Evolutionary conservation across 2,329 filamentous ascomycete genomes (phyloP).

Genomic region (Pseudocercospora ulei): DNA sequence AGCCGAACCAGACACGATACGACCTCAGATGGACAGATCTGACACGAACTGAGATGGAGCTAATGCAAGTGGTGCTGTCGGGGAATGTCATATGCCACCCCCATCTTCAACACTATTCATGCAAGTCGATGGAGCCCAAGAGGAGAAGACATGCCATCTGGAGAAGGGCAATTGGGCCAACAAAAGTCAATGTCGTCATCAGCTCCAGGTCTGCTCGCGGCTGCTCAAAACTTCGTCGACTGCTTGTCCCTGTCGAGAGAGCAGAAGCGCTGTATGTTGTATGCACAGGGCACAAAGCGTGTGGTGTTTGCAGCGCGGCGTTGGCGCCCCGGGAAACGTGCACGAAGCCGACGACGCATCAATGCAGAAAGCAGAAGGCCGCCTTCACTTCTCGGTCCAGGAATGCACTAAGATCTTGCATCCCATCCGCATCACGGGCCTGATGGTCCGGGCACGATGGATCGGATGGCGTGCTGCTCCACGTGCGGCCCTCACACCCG

Average conservation of each 20-base stretch:
- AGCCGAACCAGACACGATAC: too few species aligned
- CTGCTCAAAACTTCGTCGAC: neutral
- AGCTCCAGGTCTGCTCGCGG: neutral
- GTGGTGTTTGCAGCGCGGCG: neutral
- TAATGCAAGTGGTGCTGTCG: too few species aligned
- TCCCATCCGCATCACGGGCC: slow-evolving; percentile 6
- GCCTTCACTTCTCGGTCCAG: slow-evolving; percentile 9
- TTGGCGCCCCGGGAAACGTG: neutral
- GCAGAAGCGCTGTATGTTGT: neutral
- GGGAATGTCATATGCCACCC: too few species aligned
- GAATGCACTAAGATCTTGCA: slow-evolving; percentile 14
- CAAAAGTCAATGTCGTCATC: slow-evolving; percentile 8
- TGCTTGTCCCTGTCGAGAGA: neutral
- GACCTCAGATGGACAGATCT: too few species aligned
- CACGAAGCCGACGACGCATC: slow-evolving; percentile 8
- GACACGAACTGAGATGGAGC: too few species aligned
- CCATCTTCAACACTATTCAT: too few species aligned
- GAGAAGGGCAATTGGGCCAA: slow-evolving; percentile 4
- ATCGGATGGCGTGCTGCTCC: slow-evolving; percentile 5
- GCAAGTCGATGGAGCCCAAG: slow-evolving; percentile 1
- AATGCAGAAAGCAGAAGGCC: slow-evolving; percentile 8
- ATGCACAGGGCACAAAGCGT: too few species aligned
- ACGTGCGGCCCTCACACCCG: slow-evolving; percentile 9
- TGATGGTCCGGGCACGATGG: slow-evolving; percentile 1
- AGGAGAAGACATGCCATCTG: slow-evolving; percentile 3